Percentiles rank a stretch among this genome's conserved stretches.
These are phyloP conservation scores for Albophoma yamanashiensis DNA, from an alignment of 2,329 filamentous ascomycete genomes.

Conservation along the genomic window DNA sequence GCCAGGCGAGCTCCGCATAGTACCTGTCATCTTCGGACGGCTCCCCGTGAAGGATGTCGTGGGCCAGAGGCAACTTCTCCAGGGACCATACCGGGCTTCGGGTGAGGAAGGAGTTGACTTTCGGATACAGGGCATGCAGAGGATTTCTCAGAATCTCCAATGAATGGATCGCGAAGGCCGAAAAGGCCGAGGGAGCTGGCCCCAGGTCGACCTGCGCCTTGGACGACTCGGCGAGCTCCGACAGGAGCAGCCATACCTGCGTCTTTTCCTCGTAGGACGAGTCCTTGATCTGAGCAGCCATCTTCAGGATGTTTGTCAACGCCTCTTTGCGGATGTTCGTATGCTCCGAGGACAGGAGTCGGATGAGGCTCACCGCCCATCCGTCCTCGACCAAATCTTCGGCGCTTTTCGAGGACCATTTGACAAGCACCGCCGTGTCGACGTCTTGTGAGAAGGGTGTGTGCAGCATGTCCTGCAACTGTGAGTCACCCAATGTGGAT, in stretches of 20 bases:
- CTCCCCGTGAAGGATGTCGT: constrained; percentile 49
- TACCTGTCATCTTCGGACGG: constrained; percentile 64
- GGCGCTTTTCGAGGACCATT: constrained; percentile 66
- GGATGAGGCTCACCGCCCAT: constrained; percentile 56
- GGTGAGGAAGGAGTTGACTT: constrained; percentile 76
- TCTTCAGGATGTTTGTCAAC: constrained; percentile 55
- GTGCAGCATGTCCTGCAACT: constrained; percentile 41
- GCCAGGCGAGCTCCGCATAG: constrained; percentile 64
- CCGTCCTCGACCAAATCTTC: constrained; percentile 74
- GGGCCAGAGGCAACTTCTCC: constrained; percentile 61
- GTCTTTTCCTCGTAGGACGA: constrained; percentile 67
- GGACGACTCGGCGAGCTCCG: constrained; percentile 69
- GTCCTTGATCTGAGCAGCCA: constrained; percentile 50
- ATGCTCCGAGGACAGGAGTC: constrained; percentile 66
- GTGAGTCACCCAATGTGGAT: constrained; percentile 22
- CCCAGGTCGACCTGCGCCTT: constrained; percentile 39
- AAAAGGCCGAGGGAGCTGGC: constrained; percentile 61
- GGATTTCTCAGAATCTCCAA: constrained; percentile 65
- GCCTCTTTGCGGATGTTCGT: constrained; percentile 71
- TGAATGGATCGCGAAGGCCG: constrained; percentile 63
- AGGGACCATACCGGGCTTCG: constrained; percentile 66
- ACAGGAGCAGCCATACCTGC: constrained; percentile 68
- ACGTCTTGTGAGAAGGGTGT: constrained; percentile 32
- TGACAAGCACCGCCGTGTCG: constrained; percentile 42
- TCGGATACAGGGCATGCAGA: constrained; percentile 72